Base-by-base conservation (phyloP, 768 basidiomycete species). In the Terana coerulea region DNA sequence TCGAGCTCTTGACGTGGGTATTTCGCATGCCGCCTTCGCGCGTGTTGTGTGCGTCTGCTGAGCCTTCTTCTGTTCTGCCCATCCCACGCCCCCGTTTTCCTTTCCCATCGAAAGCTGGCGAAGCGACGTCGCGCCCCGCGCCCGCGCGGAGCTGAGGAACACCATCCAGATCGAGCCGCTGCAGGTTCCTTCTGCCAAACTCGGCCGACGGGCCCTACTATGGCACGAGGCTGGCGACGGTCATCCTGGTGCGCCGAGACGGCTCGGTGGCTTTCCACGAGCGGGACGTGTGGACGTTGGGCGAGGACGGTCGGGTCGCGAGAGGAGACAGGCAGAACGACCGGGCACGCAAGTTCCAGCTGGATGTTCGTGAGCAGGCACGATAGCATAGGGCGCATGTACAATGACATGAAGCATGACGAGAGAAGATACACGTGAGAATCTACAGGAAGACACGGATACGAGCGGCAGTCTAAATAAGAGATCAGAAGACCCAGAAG, bases 151-250 rank as follows among this genome's bases (percentile, higher is more conserved):
- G 41, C 71, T 85, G 56, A 76, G 72, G 57, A 76, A 79, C 52
- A 81, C 84, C 14, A 73, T 89, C 5, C 75, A 79, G 19, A 82
- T 85, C 45, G 62, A 41, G 49, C 42, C 39, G 5, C 30, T 44
- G 34, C 39, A 17, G 25, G 17, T 28, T 5, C n/a, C 17, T 9
- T 17, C 17, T 17, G 19, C 28, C 25, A 24, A n/a, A 19, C 25
- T 11, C 36, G 25, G 35, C 12, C 55, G 43, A 19, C 61, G 53
- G 43, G 15, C 17, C 61, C 61, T 50, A 39, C 11, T 88, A 87
- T 59, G 89, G 77, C 29, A 91, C 88, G 28, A 81, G 88, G 10
- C 66, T 86, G 45, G 78, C 89, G 41, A 89, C 85, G 2, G 78
- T 88, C 35, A 61, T 91, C 37, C 75, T 91, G 48, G 70, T 91